These are phyloP conservation scores for Coleophoma cylindrospora DNA, from an alignment of 2,329 filamentous ascomycete species.

Conservation along the genomic window DNA sequence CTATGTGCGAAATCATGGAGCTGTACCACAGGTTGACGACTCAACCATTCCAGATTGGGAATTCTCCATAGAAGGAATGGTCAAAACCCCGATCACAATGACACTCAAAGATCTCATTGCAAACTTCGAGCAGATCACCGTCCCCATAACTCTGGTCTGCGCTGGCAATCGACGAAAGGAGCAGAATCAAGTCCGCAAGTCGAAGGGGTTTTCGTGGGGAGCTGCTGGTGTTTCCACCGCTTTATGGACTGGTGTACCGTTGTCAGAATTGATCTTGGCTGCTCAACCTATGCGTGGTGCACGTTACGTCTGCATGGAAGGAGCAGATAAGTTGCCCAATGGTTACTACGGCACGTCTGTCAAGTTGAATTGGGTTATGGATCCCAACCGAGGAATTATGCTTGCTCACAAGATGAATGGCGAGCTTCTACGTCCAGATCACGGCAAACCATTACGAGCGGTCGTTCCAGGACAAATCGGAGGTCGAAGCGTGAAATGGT, in stretches of 20 bases:
- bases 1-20: constrained; percentile 87
- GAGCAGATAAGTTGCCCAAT: constrained; percentile 82
- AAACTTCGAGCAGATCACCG: constrained; percentile 76
- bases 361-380: constrained; percentile 84
- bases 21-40: constrained; percentile 72
- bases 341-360: constrained; percentile 85
- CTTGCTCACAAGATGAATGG: constrained; percentile 91
- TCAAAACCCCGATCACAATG: constrained; percentile 69
- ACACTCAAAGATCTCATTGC: constrained; percentile 67
- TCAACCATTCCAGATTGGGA: constrained; percentile 73
- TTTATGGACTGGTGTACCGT: constrained; percentile 77
- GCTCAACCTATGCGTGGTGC: constrained; percentile 67
- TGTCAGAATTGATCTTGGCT: constrained; percentile 64
- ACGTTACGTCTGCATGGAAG: constrained; percentile 85
- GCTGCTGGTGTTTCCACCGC: constrained; percentile 82
- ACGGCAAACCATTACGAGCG: constrained; percentile 76
- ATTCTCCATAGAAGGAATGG: constrained; percentile 77
- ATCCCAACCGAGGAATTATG: constrained; percentile 78
- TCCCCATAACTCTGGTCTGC: constrained; percentile 84
- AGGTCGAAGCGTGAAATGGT: constrained; percentile 88
- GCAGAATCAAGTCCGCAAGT: constrained; percentile 85
- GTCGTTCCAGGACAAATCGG: constrained; percentile 91
- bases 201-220: constrained; percentile 93
- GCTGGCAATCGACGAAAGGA: constrained; percentile 90
- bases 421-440: constrained; percentile 72